Evolutionary conservation across 345 rosid species (phyloP), one percentile per base, ranked within the genome.

Genomic region (Corchorus capsularis): DNA sequence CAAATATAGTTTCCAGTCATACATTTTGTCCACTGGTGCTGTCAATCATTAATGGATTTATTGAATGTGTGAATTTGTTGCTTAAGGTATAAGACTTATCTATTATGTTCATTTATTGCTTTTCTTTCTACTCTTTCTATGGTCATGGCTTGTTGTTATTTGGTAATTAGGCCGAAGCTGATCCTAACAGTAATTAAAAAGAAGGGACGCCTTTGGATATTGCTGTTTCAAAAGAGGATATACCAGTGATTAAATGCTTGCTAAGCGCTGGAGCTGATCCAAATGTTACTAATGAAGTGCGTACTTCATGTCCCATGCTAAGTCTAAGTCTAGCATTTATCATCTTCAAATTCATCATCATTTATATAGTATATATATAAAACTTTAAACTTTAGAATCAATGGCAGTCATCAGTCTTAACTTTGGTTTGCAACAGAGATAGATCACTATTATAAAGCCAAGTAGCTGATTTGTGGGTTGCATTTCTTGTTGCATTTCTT

Each of bases 41-140:
- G 2, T 50, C 82, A 8, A 75, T 79, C 17, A 0, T 19, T 34
- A n/a, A 45, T 16, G 34, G 54, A 5, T 79, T 78, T 6, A 5
- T 74, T n/a, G 82, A 79, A 39, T 79, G 78, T 62, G 75, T 79
- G 37, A 62, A 69, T 71, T 35, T 74, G 55, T 41, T 79, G 64
- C 78, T 79, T 39, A 15, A 75, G 79, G 82, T 75, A 69, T 16
- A 10, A 52, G 27, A 27, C 37, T 3, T 56, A 47, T 65, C 19
- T n/a, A 3, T 17, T 3, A 2, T 12, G 16, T 61, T 43, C 32
- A 5, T 60, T 35, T 27, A 15, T 63, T 3, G 1, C 5, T 9
- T 22, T 41, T 49, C 17, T 45, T 10, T 17, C 4, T 14, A 5
- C 27, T 27, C 65, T 47, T 27, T 27, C 27, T 27, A 27, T 27